Evolutionary conservation across 129 eudicot species (phyloP).

Genomic region (carrot (Daucus carota)): DNA sequence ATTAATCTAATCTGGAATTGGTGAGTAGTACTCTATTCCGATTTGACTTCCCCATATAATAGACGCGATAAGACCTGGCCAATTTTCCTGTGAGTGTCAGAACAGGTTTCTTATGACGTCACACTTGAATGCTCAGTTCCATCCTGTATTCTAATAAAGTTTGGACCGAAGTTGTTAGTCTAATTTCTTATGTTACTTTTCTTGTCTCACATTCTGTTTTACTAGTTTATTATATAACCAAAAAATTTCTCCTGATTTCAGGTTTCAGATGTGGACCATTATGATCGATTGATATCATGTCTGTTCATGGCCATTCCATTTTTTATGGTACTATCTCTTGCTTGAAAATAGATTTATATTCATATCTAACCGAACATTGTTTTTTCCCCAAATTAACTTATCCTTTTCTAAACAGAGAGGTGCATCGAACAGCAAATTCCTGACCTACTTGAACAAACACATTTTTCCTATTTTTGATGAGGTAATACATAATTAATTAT

Average conservation of each 20-base stretch:
- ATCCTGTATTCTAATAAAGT: background rate
- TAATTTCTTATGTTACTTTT: background rate
- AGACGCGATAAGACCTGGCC: background rate
- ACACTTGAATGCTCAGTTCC: background rate
- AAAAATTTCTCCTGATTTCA: slow-evolving; percentile 28
- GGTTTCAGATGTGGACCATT: slow-evolving; percentile 83
- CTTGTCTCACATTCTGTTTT: background rate
- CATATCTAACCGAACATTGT: background rate
- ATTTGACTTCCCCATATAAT: background rate
- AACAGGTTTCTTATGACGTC: background rate
- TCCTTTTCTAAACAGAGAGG: slow-evolving; percentile 59
- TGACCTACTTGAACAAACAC: slow-evolving; percentile 76
- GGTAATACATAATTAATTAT: slow-evolving; percentile 32
- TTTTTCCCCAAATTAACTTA: slow-evolving; percentile 12
- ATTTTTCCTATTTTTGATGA: slow-evolving; percentile 76
- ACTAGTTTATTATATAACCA: background rate
- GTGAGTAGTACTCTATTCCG: background rate
- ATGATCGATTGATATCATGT: slow-evolving; percentile 82
- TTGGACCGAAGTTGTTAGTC: background rate
- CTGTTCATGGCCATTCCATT: slow-evolving; percentile 87
- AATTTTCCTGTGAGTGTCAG: background rate
- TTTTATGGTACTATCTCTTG: slow-evolving; percentile 39
- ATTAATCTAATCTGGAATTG: background rate
- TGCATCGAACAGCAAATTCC: slow-evolving; percentile 91
- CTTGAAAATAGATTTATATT: slow-evolving; percentile 4